Evolutionary conservation across 306 rosid genomes (phyloP), one percentile per base, ranked within the genome.

Genomic region (Malus orientalis): DNA sequence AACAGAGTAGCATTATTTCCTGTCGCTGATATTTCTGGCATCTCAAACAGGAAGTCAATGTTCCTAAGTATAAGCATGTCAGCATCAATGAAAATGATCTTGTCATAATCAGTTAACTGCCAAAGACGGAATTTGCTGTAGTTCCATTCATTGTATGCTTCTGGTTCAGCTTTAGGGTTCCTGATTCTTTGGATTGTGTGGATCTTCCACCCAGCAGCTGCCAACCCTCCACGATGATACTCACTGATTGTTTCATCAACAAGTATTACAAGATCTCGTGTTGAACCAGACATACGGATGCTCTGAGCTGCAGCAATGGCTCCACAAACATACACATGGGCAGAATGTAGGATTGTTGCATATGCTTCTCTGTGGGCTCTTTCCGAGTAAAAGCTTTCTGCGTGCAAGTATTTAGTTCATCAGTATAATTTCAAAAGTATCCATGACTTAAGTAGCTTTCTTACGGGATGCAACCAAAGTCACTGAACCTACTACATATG

Each of bases 91-190:
- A 95, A 95, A 66, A 95, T 95, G 74, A 95, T 89, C 86, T 92
- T 95, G 89, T 92, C 97, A 70, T 95, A 95, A 60, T 95, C 97
- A 63, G 97, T 90, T 14, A 95, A 82, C 82, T 95, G 96, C 99
- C 97, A 95, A 58, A 95, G 75, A 76, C 99, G 80, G 79, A 95
- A 95, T 79, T 95, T 95, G 93, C 99, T 95, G 87, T 92, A 92
- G 84, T 95, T 95, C 97, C 97, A 95, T 61, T 92, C 99, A 36
- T 92, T 95, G 84, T 95, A 95, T 19, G 99, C 97, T 83, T 92
- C 97, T 77, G 91, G 93, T 70, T 90, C 99, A 36, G 97, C 99
- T 83, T 91, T 92, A 2, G 99, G 99, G 77, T 95, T 95, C 76
- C 99, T 85, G 69, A 95, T 95, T 69, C 97, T 89, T 73, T 89